Base-by-base conservation (phyloP, 2,329 filamentous ascomycete species). In the Canariomyces notabilis region DNA sequence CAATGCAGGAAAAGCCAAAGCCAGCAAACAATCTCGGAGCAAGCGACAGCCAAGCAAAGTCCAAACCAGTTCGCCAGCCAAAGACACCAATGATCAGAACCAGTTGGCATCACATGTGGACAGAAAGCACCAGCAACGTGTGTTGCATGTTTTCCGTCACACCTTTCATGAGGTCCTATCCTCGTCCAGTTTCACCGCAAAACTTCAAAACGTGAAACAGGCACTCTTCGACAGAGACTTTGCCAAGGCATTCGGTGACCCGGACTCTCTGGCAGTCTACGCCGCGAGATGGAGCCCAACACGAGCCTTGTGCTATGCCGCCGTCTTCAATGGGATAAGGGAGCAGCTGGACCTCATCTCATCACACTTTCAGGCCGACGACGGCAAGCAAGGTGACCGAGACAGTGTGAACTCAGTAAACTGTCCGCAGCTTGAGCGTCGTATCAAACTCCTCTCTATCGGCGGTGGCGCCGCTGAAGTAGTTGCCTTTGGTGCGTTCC, bases 211-310 rank as follows among this genome's bases (percentile, higher is more conserved):
- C 42, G 79, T 97, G 52, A 98, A 97, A 66, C 75, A 82, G 6
- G 87, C 91, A 53, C 74, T 98, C 7, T 97, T 85, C 64, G 82
- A 86, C 48, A 80, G 93, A 23, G 87, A 97, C 63, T 97, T 97
- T 66, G 74, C 75, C 11, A 69, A 73, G 14, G 91, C 91, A 0
- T 98, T 97, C 67, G 82, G 81, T 1, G 74, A 74, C 37, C 74
- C 80, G 45, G 80, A 85, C 36, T 78, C 84, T 57, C 75, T 96
- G 15, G 80, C 85, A 50, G 87, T 85, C 8, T 98, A 98, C 70
- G 88, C 89, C 7, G 79, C 88, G 44, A 73, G 93, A 57, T 98
- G 91, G 90, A 95, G 89, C 65, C 87, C 91, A 2, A 85, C 86
- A 42, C 76, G 93, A 43, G 86, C 89, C 0, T 69, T 97, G 42